These are phyloP conservation scores for Oryza brachyantha DNA, from an alignment of 176 grass and related monocot genomes.

Conservation along the genomic window DNA sequence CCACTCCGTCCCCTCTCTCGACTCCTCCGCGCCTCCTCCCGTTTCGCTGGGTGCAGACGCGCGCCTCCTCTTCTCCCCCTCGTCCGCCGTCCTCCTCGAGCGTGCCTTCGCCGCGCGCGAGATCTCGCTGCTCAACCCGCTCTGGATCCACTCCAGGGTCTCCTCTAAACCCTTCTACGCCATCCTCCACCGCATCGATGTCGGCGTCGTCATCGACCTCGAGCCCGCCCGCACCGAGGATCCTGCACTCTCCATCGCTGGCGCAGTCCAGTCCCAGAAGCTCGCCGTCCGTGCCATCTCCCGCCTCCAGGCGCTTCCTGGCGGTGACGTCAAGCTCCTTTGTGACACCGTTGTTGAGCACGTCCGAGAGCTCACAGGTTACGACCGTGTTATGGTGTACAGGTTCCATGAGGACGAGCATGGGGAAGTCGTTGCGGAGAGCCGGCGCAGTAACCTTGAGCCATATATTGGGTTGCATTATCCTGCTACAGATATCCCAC, in stretches of 20 bases:
- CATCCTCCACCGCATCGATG: constrained; percentile 87
- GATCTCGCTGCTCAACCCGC: constrained; percentile 82
- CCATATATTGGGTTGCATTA: constrained; percentile 94
- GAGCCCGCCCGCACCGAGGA: constrained; percentile 76
- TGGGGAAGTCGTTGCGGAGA: constrained; percentile 86
- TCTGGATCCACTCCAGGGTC: constrained; percentile 86
- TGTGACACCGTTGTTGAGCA: constrained; percentile 80
- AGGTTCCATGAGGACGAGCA: constrained; percentile 98
- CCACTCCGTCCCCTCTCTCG: constrained; percentile 91
- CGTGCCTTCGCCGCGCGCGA: constrained; percentile 77
- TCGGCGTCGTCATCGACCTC: constrained; percentile 90
- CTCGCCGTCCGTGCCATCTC: constrained; percentile 94
- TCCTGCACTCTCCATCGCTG: constrained; percentile 69
- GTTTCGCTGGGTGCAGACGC: constrained; percentile 72
- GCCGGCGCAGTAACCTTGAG: constrained; percentile 68
- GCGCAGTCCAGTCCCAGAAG: constrained; percentile 90
- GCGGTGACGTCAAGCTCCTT: constrained; percentile 74
- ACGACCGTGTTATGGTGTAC: constrained; percentile 98
- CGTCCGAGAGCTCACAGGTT: constrained; percentile 88
- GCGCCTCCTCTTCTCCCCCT: constrained; percentile 70
- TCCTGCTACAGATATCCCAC: constrained; percentile 92
- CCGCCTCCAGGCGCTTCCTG: constrained; percentile 77
- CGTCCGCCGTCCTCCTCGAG: constrained; percentile 54
- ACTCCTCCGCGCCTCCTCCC: constrained; percentile 26
- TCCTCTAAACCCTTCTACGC: constrained; percentile 88